phyloP scores from a whole-genome alignment of 2,329 filamentous ascomycete species.

The Macrophomina tecta region DNA sequence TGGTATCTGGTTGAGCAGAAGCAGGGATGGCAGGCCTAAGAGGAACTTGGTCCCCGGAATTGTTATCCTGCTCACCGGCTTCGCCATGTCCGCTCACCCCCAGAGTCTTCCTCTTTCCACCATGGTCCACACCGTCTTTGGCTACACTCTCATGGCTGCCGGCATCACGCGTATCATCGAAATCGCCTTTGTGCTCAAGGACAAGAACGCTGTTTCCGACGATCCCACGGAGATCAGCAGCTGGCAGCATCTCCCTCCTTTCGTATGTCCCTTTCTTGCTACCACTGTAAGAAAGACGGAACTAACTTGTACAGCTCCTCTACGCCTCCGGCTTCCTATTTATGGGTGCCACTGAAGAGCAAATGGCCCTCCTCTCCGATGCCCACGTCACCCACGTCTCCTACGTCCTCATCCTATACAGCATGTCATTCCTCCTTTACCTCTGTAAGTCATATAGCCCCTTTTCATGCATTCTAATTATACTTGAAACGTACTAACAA shows the following conservation, averaged over 20 bases:
- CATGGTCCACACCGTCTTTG: slow-evolving; percentile 87
- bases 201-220: slow-evolving; percentile 68
- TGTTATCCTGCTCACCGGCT: slow-evolving; percentile 90
- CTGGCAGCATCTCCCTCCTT: slow-evolving; percentile 73
- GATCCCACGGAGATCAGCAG: slow-evolving; percentile 74
- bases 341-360: slow-evolving; percentile 96
- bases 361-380: slow-evolving; percentile 78
- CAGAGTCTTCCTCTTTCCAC: slow-evolving; percentile 84
- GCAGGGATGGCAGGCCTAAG: slow-evolving; percentile 82
- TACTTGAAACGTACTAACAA: slow-evolving; percentile 31
- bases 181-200: slow-evolving; percentile 83
- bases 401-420: slow-evolving; percentile 91
- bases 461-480: slow-evolving; percentile 12
- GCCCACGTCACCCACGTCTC: slow-evolving; percentile 85
- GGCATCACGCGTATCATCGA: slow-evolving; percentile 87
- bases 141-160: slow-evolving; percentile 92
- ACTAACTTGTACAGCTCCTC: slow-evolving; percentile 68
- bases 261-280: slow-evolving; percentile 60
- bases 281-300: background rate
- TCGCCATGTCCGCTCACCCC: slow-evolving; percentile 92
- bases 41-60: slow-evolving; percentile 92
- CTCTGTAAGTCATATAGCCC: slow-evolving; percentile 65
- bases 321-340: slow-evolving; percentile 95
- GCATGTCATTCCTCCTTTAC: slow-evolving; percentile 87
- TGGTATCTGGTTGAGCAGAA: slow-evolving; percentile 89